Evolutionary conservation across 1,284 basidiomycete species (phyloP), one percentile per base, ranked within the genome.

Genomic region (Cryptococcus sp.): DNA sequence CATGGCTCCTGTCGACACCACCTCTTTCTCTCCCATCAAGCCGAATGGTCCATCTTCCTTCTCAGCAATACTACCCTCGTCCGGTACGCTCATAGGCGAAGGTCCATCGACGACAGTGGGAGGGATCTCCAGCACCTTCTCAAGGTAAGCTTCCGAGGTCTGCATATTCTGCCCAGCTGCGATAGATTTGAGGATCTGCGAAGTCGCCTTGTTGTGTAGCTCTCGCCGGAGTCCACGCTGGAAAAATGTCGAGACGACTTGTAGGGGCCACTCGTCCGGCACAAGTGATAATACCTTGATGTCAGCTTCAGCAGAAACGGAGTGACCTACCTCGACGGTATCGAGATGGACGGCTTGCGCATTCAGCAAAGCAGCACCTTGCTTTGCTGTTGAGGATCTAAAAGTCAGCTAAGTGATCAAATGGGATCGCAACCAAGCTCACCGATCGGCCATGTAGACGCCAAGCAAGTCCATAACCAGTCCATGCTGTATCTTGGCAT

Each of bases 291-390:
- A 75, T 26, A 87, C 80, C 85, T 89, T 53, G n/a, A 43, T 11
- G 14, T 26, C 18, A 42, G 37, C 6, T 45, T 32, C 45, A 19
- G 32, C 35, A 18, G 28, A 7, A 18, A 18, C 2, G 16, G 18
- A 24, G 11, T 25, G 14, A 72, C 81, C 60, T 60, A 91, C 87
- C 65, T 89, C 85, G 16, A 82, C 58, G 2, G 82, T 78, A 60
- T 92, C 86, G 28, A 93, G 76, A 60, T 84, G 84, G 53, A 82
- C 77, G 2, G 84, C 85, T 65, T 91, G 89, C 1, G 88, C 81
- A 62, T 85, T 84, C 19, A 94, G 74, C 22, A 93, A 71, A 31
- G 77, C 77, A 3, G 85, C 79, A 77, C 76, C 50, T 80, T 83
- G 54, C 39, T 48, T 53, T 32, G 40, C 43, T 10, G 51, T 60